These are phyloP conservation scores for Lentinula edodes DNA, from an alignment of 768 basidiomycete species.

Conservation along the genomic window DNA sequence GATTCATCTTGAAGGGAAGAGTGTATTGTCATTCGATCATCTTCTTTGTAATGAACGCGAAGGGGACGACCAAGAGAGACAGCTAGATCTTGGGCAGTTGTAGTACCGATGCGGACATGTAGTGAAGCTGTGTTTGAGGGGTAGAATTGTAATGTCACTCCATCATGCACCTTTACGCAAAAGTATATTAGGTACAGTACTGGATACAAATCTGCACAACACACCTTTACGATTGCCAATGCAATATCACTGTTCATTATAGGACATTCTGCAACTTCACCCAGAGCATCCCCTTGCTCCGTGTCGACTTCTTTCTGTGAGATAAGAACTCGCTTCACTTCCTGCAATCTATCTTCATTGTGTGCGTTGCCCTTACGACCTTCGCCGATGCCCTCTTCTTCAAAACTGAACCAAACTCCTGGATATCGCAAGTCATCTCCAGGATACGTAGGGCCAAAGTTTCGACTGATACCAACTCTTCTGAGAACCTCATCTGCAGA, in stretches of 20 bases:
- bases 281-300: conserved; percentile 60
- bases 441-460: conserved; percentile 82
- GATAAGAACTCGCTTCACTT: conserved; percentile 72
- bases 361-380: conserved; percentile 40
- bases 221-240: conserved; percentile 63
- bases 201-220: conserved; percentile 3
- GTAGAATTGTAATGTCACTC: conserved; percentile 65
- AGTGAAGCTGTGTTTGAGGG: conserved; percentile 46
- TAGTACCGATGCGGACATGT: conserved; percentile 62
- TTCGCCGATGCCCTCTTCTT: conserved; percentile 62
- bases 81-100: conserved; percentile 77
- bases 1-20: conserved; percentile 45
- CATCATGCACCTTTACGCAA: conserved; percentile 58
- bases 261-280: conserved; percentile 61
- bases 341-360: conserved; percentile 62
- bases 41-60: conserved; percentile 80
- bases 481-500: conserved; percentile 56
- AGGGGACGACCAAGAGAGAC: conserved; percentile 77
- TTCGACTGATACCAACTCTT: conserved; percentile 60
- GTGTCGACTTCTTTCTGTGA: conserved; percentile 60
- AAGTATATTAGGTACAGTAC: neutral
- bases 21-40: conserved; percentile 84
- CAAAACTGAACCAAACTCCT: conserved; percentile 80
- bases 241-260: conserved; percentile 70
- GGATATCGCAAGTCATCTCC: conserved; percentile 74